Evolutionary conservation across 2,329 filamentous ascomycete species (phyloP), one percentile per base, ranked within the genome.

Genomic region (Decorospora gaudefroyi): DNA sequence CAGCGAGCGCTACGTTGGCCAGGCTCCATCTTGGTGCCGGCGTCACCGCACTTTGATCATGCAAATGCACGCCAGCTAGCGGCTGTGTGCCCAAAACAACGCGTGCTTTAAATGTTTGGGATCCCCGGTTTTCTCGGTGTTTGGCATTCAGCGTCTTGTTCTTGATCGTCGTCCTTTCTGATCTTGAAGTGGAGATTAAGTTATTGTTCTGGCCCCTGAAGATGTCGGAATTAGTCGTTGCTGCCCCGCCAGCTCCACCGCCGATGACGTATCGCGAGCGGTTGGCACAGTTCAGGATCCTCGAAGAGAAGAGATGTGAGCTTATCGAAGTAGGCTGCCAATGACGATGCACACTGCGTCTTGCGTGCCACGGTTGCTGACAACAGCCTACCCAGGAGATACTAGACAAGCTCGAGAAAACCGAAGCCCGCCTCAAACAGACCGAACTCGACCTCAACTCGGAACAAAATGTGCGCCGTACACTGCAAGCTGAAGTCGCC

Each of bases 401-500:
- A 18, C 49, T 70, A 1, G 66, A 68, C 28, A 70, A 69, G 37
- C 64, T 70, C 18, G 67, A 70, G 40, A 67, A 66, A 44, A 63
- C 61, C 16, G 67, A 70, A 53, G 60, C 64, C 34, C 62, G 56
- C 41, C 65, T 70, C 23, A 44, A 61, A 39, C 66, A 69, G 29
- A 68, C 64, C 15, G 64, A 68, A 51, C 61, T 70, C 13, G 67
- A 70, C 33, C 64, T 70, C 30, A 57, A 62, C 29, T 69, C 66
- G 2, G 67, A 70, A 40, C 67, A 70, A 28, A 70, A 68, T 52
- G 67, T 70, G 17, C 57, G 67, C 15, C 54, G 67, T 25, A 68
- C 65, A 9, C 34, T 70, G 21, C 67, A 70, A 29, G 51, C 65
- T 12, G 67, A 70, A 35, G 57, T 64, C 10, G 42, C 46, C 31